Base-by-base conservation (phyloP, 768 basidiomycete species). In the Dioszegia aurantiaca region DNA sequence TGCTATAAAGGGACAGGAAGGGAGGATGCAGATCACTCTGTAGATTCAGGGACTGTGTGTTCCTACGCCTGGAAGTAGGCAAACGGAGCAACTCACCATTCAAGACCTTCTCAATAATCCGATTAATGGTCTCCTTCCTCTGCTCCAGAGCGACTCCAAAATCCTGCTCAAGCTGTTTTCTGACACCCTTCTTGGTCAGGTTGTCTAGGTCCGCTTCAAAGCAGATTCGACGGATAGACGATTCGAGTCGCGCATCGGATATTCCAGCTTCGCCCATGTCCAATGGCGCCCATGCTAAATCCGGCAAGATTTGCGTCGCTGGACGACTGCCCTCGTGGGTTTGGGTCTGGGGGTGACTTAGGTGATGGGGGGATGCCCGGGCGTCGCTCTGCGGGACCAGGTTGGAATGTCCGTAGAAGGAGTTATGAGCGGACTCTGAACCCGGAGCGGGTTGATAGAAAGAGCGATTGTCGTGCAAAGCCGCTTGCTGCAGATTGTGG, bases 141-240 rank as follows among this genome's bases (percentile, higher is more conserved):
- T n/a, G 44, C 16, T 49, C 83, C 58, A 97, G 77, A 73, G 88
- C 88, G 79, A 86, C 84, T 31, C 86, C 87, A 72, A 87, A 95
- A 60, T 82, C 82, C 59, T 85, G 84, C 77, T 97, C 93, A 33
- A 99, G 80, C 69, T 85, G 84, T 56, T 85, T 81, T 37, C 94
- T 83, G 49, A 99, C 86, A 65, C 87, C 88, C 65, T 93, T 85
- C 80, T 98, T 98, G 51, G 94, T 97, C 58, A 95, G 82, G 11
- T 85, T 84, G 71, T 91, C 90, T 49, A 99, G 80, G 77, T 98
- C 90, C 0, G 90, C 90, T 14, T 80, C 78, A 17, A 82, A 82
- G 53, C 97, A 79, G 39, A 95, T 81, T 17, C 84, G 82, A 61
- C 87, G 83, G 2, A 93, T 87, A 1, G 85, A 61, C 21, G 16